These are phyloP conservation scores for Fusarium sp. DNA, from an alignment of 2,329 filamentous ascomycete species.

Conservation along the genomic window DNA sequence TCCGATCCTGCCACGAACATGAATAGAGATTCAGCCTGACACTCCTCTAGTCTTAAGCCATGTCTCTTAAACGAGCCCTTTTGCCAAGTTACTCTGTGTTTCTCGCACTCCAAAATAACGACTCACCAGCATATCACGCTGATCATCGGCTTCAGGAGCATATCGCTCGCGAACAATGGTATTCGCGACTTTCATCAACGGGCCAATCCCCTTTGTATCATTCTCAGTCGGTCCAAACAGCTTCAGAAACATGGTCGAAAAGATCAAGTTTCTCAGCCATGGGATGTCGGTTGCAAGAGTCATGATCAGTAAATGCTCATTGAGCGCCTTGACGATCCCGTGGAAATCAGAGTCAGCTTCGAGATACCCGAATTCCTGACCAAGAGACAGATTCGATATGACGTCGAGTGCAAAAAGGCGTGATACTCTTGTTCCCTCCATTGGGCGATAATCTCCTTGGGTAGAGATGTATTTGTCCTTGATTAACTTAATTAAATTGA, in stretches of 20 bases:
- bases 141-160: background rate
- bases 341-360: background rate
- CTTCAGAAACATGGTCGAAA: background rate
- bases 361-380: background rate
- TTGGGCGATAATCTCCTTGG: background rate
- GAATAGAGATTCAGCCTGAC: background rate
- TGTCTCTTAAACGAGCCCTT: background rate
- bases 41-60: background rate
- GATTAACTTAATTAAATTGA: background rate
- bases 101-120: rapidly evolving
- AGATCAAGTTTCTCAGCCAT: background rate
- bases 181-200: background rate
- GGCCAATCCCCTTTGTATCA: background rate
- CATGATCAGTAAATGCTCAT: background rate
- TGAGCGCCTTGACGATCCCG: background rate
- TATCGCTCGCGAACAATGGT: background rate
- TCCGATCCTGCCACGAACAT: background rate
- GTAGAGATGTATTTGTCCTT: background rate
- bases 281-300: background rate
- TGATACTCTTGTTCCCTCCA: background rate
- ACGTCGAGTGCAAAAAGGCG: background rate
- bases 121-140: background rate
- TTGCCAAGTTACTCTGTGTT: background rate
- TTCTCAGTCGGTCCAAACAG: background rate
- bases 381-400: background rate